Base-by-base conservation (phyloP, 352 stramenopile genomes). In the Phytopythium chamaehyphon region DNA sequence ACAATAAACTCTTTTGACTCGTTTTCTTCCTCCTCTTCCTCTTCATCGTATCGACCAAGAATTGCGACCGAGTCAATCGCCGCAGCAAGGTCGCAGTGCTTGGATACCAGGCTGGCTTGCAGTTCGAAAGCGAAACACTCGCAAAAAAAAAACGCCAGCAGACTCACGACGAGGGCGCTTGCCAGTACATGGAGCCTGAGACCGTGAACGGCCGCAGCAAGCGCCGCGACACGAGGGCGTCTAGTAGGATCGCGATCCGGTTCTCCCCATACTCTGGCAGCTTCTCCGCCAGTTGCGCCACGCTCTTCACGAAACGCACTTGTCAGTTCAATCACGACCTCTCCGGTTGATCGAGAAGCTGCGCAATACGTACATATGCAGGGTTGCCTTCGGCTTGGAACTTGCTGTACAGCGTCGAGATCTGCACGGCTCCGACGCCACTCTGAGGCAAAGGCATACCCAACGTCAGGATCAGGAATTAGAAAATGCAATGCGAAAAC, bases 111-210 rank as follows among this genome's bases (percentile, higher is more conserved):
- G 28, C 28, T 33, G 28, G 28, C 28, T 33, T 33, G 5, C 28
- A 10, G 28, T 9, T 33, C 28, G 28, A 9, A n/a, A 33, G 28
- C 28, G 28, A 33, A 33, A 33, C 28, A 9, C 28, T 33, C 28
- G 28, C 28, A 5, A 33, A 33, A 33, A 33, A 5, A 33, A 33
- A 33, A 33, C 28, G 28, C 9, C 9, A 9, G 9, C 5, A 9
- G 28, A 9, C 28, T 33, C 28, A 33, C 28, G 28, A 51, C 3
- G 28, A 8, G 24, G 71, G 62, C 8, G 76, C 61, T 63, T 94
- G 81, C 83, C 83, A 94, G 53, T 88, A 92, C 80, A 94, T 90
- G 22, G 73, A 85, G 35, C 83, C 83, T 73, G 90, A 81, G 11
- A 94, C 79, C 7, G 83, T 80, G 58, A 94, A 94, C 31, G 83